A percentile compares a stretch with the other conserved stretches of the same genome.
Evolutionary conservation across 2,329 filamentous ascomycete species (phyloP).

Genomic region (Berkeleyomyces rouxiae): DNA sequence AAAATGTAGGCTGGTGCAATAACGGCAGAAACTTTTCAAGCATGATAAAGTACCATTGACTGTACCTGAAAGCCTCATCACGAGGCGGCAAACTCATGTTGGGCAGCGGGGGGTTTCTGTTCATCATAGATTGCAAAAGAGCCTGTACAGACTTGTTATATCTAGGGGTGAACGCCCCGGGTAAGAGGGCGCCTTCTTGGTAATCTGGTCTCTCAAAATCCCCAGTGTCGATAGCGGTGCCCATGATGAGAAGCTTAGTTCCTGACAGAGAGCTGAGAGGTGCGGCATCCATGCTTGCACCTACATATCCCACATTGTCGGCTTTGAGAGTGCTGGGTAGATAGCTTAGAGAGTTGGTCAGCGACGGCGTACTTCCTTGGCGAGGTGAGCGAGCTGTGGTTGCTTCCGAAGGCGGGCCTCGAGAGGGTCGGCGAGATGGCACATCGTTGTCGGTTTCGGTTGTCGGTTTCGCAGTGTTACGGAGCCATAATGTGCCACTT

Average conservation of each 20-base stretch:
- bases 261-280: conserved; percentile 59
- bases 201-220: conserved; percentile 51
- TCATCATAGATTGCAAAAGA: conserved; percentile 48
- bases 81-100: conserved; percentile 45
- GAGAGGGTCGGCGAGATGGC: conserved; percentile 9
- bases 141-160: conserved; percentile 60
- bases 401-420: conserved; percentile 17
- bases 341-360: conserved; percentile 20
- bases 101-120: conserved; percentile 38
- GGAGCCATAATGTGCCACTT: conserved; percentile 2
- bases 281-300: conserved; percentile 33
- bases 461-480: neutral
- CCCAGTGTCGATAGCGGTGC: conserved; percentile 63
- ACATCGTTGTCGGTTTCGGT: neutral
- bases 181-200: conserved; percentile 30
- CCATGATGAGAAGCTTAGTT: conserved; percentile 60
- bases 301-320: conserved; percentile 49
- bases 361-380: conserved; percentile 8
- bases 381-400: conserved; percentile 13
- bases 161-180: conserved; percentile 23
- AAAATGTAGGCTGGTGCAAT: conserved; percentile 59
- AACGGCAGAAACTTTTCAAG: conserved; percentile 57
- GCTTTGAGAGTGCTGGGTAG: conserved; percentile 33
- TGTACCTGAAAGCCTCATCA: conserved; percentile 49
- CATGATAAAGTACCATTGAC: conserved; percentile 59